These are phyloP conservation scores for Teratosphaeria epicoccoides DNA, from an alignment of 2,329 filamentous ascomycete genomes.

Conservation along the genomic window DNA sequence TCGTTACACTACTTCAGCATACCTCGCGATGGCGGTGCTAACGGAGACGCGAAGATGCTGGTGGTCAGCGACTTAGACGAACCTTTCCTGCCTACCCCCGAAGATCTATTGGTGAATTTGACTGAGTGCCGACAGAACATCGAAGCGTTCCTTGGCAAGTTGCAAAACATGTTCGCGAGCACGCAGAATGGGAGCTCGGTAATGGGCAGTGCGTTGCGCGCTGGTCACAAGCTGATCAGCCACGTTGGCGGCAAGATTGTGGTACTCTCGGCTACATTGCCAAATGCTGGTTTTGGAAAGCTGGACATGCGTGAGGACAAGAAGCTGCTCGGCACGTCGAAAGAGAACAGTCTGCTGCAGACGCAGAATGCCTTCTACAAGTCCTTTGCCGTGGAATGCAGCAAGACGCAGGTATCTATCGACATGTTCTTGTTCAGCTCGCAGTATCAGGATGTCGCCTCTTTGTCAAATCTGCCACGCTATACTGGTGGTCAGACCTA, in stretches of 20 bases:
- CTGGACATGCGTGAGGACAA: constrained; percentile 93
- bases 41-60: constrained; percentile 76
- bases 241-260: constrained; percentile 91
- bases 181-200: constrained; percentile 83
- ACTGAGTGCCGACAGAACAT: constrained; percentile 84
- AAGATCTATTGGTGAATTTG: constrained; percentile 80
- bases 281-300: constrained; percentile 81
- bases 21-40: constrained; percentile 76
- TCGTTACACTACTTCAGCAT: constrained; percentile 94
- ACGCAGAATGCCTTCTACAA: constrained; percentile 97
- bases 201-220: constrained; percentile 85
- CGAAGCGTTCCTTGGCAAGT: constrained; percentile 78
- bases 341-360: constrained; percentile 78
- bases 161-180: constrained; percentile 94
- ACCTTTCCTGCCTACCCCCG: constrained; percentile 88
- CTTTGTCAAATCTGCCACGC: constrained; percentile 83
- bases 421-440: constrained; percentile 97
- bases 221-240: constrained; percentile 91
- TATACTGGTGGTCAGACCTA: constrained; percentile 97
- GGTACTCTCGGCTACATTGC: constrained; percentile 78
- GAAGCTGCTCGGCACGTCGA: constrained; percentile 85
- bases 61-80: constrained; percentile 96
- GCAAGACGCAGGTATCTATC: constrained; percentile 95
- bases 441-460: constrained; percentile 94
- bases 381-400: constrained; percentile 96